Evolutionary conservation across 371 early-diverging fungal species (phyloP).

Genomic region (Rhizopus sp.): DNA sequence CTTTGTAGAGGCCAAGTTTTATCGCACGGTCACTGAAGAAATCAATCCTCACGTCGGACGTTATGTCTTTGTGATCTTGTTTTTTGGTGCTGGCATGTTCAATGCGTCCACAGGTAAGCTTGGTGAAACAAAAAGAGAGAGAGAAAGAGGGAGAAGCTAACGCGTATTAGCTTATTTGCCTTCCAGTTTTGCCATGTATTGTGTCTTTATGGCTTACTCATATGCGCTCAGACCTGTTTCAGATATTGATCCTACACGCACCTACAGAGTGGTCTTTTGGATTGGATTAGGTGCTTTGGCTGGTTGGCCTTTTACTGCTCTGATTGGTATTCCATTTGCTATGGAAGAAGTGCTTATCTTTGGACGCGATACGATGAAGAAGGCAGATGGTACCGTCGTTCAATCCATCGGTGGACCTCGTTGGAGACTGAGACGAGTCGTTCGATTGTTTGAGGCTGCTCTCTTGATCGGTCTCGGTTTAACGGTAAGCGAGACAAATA

Average conservation of each 20-base stretch:
- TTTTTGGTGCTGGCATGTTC: slow-evolving; percentile 86
- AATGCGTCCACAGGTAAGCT: slow-evolving; percentile 71
- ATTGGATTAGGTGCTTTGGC: slow-evolving; percentile 71
- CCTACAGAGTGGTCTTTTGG: slow-evolving; percentile 57
- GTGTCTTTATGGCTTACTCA: slow-evolving; percentile 76
- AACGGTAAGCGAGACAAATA: not conserved
- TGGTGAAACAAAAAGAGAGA: not conserved
- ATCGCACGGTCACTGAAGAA: slow-evolving; percentile 62
- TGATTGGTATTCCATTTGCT: slow-evolving; percentile 77
- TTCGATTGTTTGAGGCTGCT: slow-evolving; percentile 41
- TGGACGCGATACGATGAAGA: slow-evolving; percentile 37
- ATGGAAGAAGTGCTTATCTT: slow-evolving; percentile 71
- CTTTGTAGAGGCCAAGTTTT: slow-evolving; percentile 74
- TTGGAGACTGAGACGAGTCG: slow-evolving; percentile 48
- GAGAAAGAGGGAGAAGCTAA: not conserved
- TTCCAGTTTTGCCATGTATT: slow-evolving; percentile 91
- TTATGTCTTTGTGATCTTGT: slow-evolving; percentile 63
- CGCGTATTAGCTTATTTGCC: slow-evolving; percentile 77
- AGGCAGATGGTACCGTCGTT: slow-evolving; percentile 31
- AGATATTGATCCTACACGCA: slow-evolving; percentile 49
- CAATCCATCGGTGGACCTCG: slow-evolving; percentile 28
- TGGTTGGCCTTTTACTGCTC: slow-evolving; percentile 92
- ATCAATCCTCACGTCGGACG: slow-evolving; percentile 71
- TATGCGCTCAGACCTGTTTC: slow-evolving; percentile 57
- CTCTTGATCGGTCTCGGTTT: slow-evolving; percentile 19